A percentile compares a stretch with the other conserved stretches of the same genome.
Conservation (phyloP, 1,284 basidiomycete genomes). For the Peniophora sp. region DNA sequence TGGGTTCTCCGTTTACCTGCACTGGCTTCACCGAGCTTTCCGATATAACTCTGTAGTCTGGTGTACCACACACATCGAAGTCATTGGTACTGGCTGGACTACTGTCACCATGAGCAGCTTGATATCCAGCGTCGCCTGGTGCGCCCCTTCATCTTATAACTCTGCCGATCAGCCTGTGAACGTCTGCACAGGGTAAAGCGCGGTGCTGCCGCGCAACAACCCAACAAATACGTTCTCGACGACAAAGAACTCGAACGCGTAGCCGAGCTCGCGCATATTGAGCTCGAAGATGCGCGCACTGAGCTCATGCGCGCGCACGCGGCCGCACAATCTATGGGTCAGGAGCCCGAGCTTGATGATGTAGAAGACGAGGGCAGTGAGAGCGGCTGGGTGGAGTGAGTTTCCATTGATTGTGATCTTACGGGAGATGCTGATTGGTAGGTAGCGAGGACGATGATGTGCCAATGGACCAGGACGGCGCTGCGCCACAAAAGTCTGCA, state of each 20-base stretch:
- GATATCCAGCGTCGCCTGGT: slow-evolving; percentile 55
- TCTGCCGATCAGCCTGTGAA: no score
- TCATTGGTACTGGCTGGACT: no score
- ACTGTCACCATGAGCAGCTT: slow-evolving; percentile 51
- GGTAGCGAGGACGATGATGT: slow-evolving; percentile 39
- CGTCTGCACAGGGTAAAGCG: slow-evolving; percentile 66
- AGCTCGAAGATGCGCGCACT: slow-evolving; percentile 81
- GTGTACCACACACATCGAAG: no score
- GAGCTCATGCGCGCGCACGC: slow-evolving; percentile 81
- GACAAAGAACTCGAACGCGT: slow-evolving; percentile 89
- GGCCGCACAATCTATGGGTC: slow-evolving; percentile 69
- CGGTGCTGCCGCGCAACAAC: slow-evolving; percentile 72
- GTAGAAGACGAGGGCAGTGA: slow-evolving; percentile 45
- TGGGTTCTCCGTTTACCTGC: no score
- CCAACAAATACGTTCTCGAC: slow-evolving; percentile 86
- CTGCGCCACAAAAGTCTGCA: slow-evolving; percentile 20
- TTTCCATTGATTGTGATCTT: slow-evolving; percentile 17
- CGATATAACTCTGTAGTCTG: no score
- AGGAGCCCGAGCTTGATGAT: slow-evolving; percentile 51
- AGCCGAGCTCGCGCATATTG: slow-evolving; percentile 80
- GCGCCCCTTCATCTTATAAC: slow-evolving; percentile 7
- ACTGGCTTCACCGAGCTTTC: no score
- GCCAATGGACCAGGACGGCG: slow-evolving; percentile 61
- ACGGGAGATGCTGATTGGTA: slow-evolving; percentile 13
- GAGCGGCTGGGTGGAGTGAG: slow-evolving; percentile 79